Evolutionary conservation across 2,329 filamentous ascomycete genomes (phyloP).

Genomic region (Trichoderma guizhouense): DNA sequence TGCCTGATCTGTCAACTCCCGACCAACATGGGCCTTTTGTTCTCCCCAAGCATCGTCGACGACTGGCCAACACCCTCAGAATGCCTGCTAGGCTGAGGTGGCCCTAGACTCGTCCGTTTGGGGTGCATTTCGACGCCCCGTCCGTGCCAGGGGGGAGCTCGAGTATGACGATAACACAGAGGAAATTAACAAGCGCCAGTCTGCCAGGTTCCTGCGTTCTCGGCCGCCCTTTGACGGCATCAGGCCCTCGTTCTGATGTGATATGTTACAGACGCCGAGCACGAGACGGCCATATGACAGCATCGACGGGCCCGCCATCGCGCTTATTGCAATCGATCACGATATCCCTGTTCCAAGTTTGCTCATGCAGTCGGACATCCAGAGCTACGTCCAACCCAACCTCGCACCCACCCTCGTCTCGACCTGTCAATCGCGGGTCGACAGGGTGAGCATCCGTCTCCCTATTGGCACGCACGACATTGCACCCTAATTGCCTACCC

Average conservation of each 20-base stretch:
- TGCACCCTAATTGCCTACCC: neutral
- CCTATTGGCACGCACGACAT: neutral
- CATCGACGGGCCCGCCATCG: neutral
- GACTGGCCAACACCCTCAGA: neutral
- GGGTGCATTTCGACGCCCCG: conserved; percentile 10
- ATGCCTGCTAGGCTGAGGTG: neutral
- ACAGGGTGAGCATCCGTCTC: neutral
- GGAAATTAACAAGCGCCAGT: conserved; percentile 4
- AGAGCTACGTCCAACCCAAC: neutral
- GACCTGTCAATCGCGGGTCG: neutral
- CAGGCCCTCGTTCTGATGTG: neutral
- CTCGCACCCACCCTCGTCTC: neutral
- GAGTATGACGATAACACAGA: conserved; percentile 8
- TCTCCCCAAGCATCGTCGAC: neutral
- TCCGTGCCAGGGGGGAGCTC: neutral
- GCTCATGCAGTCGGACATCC: neutral
- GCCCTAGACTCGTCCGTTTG: neutral
- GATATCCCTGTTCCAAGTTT: neutral
- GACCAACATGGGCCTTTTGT: neutral
- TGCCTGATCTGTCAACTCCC: neutral
- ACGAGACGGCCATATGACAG: neutral
- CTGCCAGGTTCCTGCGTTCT: neutral
- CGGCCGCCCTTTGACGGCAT: neutral
- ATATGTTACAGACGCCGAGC: neutral
- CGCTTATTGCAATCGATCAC: conserved; percentile 1